These are phyloP conservation scores for Podospora conica DNA, from an alignment of 495 filamentous ascomycete species.

Conservation along the genomic window DNA sequence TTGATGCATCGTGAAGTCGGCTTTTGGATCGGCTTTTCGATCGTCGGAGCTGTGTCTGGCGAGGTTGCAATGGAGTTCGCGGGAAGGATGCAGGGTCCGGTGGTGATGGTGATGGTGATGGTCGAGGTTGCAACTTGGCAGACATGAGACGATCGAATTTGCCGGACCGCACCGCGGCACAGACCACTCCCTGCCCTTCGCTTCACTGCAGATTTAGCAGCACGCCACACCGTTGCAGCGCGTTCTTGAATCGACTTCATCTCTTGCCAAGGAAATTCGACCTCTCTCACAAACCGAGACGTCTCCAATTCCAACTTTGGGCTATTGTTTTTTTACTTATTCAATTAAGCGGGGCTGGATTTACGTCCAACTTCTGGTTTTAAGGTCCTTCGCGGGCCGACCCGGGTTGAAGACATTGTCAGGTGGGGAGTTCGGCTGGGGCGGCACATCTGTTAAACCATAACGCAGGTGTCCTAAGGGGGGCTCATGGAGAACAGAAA, in stretches of 20 bases:
- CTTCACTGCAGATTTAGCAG: not conserved
- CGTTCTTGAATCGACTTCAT: not conserved
- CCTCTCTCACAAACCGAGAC: no score
- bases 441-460: constrained; percentile 65
- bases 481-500: constrained; percentile 70
- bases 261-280: no score
- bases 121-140: no score
- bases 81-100: not conserved
- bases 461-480: constrained; percentile 63
- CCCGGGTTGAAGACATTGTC: constrained; percentile 68
- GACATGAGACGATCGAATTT: not conserved
- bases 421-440: constrained; percentile 66
- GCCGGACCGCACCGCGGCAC: not conserved
- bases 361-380: constrained; percentile 63
- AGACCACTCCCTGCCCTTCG: not conserved
- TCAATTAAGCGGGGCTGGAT: constrained; percentile 65
- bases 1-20: not conserved
- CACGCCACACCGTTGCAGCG: not conserved
- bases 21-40: not conserved
- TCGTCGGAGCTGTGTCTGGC: not conserved
- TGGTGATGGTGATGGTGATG: not conserved
- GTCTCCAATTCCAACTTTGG: no score
- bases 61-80: not conserved
- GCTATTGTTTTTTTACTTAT: constrained; percentile 76
- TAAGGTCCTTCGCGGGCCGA: constrained; percentile 60